phyloP scores from a whole-genome alignment of 345 rosid species.

The Gynandropsis gynandra region DNA sequence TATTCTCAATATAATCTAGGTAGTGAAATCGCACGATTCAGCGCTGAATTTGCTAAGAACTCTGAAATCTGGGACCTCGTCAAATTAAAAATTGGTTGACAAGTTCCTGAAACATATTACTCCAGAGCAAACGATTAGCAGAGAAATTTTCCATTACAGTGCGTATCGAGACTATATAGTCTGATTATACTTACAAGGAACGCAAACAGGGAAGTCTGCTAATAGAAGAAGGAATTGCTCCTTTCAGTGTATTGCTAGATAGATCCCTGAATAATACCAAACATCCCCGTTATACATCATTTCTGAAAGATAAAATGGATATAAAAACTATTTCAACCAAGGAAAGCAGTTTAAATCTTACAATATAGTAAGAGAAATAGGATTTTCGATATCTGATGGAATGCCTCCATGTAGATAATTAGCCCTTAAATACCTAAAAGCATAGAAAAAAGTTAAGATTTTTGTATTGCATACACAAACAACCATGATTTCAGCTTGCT shows the following conservation, averaged over 20 bases:
- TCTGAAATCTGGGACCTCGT: slow-evolving; percentile 86
- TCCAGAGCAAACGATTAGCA: too few species aligned
- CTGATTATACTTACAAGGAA: slow-evolving; percentile 49
- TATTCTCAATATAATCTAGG: too few species aligned
- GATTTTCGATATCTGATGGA: slow-evolving; percentile 76
- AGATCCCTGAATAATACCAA: slow-evolving; percentile 61
- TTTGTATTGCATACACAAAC: too few species aligned
- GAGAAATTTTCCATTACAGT: too few species aligned
- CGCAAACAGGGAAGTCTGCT: slow-evolving; percentile 57
- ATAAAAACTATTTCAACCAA: too few species aligned
- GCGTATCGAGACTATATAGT: not conserved
- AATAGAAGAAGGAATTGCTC: slow-evolving; percentile 78
- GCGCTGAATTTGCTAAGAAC: too few species aligned
- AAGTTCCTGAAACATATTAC: slow-evolving; percentile 56
- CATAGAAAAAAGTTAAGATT: too few species aligned
- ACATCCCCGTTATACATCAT: slow-evolving; percentile 4
- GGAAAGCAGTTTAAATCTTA: too few species aligned
- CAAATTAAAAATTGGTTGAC: slow-evolving; percentile 86
- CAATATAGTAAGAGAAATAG: slow-evolving; percentile 40
- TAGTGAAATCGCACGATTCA: slow-evolving; percentile 66
- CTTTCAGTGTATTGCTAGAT: slow-evolving; percentile 84
- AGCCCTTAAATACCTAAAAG: too few species aligned
- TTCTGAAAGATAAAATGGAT: not conserved
- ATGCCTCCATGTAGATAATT: slow-evolving; percentile 82
- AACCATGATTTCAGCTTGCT: too few species aligned